Base-by-base conservation (phyloP, 2,329 filamentous ascomycete species). In the Huntiella omanensis region DNA sequence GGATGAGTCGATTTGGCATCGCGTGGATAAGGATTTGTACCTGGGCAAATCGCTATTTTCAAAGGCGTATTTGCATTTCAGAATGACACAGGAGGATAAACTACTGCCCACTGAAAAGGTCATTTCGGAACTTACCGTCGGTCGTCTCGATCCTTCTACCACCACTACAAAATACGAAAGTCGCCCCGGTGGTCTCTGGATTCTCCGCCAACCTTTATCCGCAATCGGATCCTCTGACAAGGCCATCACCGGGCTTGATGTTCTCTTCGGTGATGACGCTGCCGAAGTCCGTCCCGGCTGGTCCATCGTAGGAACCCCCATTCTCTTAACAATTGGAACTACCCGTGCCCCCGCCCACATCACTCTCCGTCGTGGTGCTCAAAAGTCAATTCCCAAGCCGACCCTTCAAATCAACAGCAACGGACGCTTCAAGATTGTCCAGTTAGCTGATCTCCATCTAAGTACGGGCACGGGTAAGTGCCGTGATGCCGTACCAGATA, bases 401-500 rank as follows among this genome's bases (percentile, higher is more conserved):
- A 66, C 75, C 35, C 83, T 80, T 8, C 75, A 83, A 49, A 84
- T 98, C 52, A 73, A 75, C 38, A 85, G 92, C 51, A 85, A 91
- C 58, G 91, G 88, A 28, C 85, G 81, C 55, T 96, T 96, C 67
- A 96, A 96, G 67, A 94, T 98, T 53, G 77, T 98, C 71, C 91
- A 98, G 62, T 69, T 93, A 47, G 82, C 86, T n/a, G 91, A 98
- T 64, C 65, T 96, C 51, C 91, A 98, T 61, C 65, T 98, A 47
- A 88, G 85, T 57, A 98, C 91, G 2, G 91, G 88, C 7, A 70
- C 87, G 4, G 91, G 91, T 7, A 63, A 64, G 39, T 98, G 91
- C 58, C 77, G 91, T 53, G 86, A 98, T 54, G 75, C 85, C n/a
- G 70, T 88, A 53, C 87, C 87, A 0, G 72, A 76, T 51, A 71